Conservation (phyloP, 192 early-diverging fungal genomes). For the Backusella luteola region DNA sequence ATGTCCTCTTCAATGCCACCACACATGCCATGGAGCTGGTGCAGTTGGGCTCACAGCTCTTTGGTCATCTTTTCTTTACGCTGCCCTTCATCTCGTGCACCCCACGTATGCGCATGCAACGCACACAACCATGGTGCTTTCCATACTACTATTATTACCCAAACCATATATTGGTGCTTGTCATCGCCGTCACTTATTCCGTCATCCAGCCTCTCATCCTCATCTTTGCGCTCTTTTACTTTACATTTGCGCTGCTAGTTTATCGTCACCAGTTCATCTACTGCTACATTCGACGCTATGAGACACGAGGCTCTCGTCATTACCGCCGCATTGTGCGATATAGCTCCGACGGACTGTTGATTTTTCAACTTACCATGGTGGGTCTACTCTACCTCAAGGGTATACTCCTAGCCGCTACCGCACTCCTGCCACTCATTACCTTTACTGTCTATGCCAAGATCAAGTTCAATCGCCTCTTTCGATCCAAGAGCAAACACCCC, state of each 20-base stretch:
- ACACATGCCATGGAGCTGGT: slow-evolving; percentile 58
- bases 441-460: slow-evolving; percentile 50
- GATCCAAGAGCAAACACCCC: slow-evolving; percentile 39
- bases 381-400: slow-evolving; percentile 53
- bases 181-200: slow-evolving; percentile 60
- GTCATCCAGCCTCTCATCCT: slow-evolving; percentile 59
- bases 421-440: slow-evolving; percentile 40
- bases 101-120: slow-evolving; percentile 49
- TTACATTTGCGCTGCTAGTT: slow-evolving; percentile 47
- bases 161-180: slow-evolving; percentile 57
- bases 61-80: slow-evolving; percentile 50
- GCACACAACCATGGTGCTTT: slow-evolving; percentile 52
- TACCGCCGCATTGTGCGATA: slow-evolving; percentile 56
- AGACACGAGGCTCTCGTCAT: slow-evolving; percentile 49
- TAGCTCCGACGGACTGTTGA: slow-evolving; percentile 52
- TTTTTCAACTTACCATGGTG: slow-evolving; percentile 58
- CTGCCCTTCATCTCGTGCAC: slow-evolving; percentile 46
- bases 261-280: slow-evolving; percentile 65
- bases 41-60: slow-evolving; percentile 55
- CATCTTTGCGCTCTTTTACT: slow-evolving; percentile 52
- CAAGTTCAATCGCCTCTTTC: slow-evolving; percentile 43
- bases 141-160: slow-evolving; percentile 65
- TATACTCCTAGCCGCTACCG: slow-evolving; percentile 36
- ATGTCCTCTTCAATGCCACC: slow-evolving; percentile 57
- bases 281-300: slow-evolving; percentile 58